phyloP scores from a whole-genome alignment of 2,329 filamentous ascomycete genomes.

The Paecilomyces fulvus region DNA sequence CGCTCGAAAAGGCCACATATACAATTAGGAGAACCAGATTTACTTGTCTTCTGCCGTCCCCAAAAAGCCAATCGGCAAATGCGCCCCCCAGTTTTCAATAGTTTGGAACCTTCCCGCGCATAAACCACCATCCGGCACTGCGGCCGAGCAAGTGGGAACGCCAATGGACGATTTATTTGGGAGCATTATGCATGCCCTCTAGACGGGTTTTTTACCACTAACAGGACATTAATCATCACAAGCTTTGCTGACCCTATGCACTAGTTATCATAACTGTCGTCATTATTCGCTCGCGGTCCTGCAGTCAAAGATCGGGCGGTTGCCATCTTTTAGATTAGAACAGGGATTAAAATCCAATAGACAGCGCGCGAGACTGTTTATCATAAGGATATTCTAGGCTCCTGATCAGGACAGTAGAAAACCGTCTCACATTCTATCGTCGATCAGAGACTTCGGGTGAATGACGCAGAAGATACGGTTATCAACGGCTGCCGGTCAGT shows the following conservation, averaged over 20 bases:
- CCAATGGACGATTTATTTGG: neutral
- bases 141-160: neutral
- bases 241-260: neutral
- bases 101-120: neutral
- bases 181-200: neutral
- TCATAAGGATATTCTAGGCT: neutral
- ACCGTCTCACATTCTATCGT: neutral
- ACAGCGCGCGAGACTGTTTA: neutral
- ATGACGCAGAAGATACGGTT: neutral
- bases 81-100: neutral
- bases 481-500: neutral
- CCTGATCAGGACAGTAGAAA: neutral
- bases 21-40: no score
- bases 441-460: neutral
- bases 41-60: neutral
- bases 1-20: neutral
- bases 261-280: neutral
- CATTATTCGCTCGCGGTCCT: neutral
- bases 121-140: neutral
- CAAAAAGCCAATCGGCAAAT: neutral
- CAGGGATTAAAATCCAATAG: no score
- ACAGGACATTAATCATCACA: neutral
- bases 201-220: neutral
- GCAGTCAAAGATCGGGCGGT: neutral
- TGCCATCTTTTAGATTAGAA: no score